Evolutionary conservation across 768 basidiomycete species (phyloP).

Genomic region (Xanthoconium stramineum): DNA sequence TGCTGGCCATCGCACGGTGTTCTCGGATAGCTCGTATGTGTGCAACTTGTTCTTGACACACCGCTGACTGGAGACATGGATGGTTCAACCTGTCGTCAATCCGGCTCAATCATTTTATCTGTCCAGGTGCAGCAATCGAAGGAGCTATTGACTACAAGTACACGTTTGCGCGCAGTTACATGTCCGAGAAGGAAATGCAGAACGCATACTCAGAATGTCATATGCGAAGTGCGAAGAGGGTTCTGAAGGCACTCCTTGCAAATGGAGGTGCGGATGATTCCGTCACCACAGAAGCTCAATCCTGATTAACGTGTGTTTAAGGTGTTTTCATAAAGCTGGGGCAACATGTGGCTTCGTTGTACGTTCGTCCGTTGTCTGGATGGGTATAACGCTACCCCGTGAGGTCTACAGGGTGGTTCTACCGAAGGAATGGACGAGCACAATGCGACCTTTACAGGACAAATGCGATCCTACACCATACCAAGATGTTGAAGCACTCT

Average conservation of each 20-base stretch:
- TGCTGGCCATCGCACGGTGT: constrained; percentile 74
- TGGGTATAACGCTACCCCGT: constrained; percentile 8
- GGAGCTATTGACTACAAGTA: constrained; percentile 71
- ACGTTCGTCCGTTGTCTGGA: constrained; percentile 27
- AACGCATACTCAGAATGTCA: constrained; percentile 77
- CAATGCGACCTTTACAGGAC: constrained; percentile 74
- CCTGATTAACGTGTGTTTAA: constrained; percentile 19
- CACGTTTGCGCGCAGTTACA: constrained; percentile 55
- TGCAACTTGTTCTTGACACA: constrained; percentile 20
- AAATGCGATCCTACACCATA: constrained; percentile 89
- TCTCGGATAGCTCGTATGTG: constrained; percentile 68
- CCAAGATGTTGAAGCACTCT: constrained; percentile 70
- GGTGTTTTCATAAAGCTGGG: constrained; percentile 89
- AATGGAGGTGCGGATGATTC: constrained; percentile 67
- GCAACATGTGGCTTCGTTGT: constrained; percentile 79
- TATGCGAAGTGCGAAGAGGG: constrained; percentile 71
- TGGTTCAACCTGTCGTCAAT: neutral
- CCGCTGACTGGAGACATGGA: constrained; percentile 26
- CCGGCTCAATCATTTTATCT: neutral
- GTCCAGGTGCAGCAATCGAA: constrained; percentile 55
- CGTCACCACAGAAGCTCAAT: neutral
- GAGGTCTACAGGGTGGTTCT: constrained; percentile 44
- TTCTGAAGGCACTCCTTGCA: constrained; percentile 78
- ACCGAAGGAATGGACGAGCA: constrained; percentile 60
- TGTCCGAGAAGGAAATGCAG: constrained; percentile 46